A percentile compares a stretch with the other conserved stretches of the same genome.
These are phyloP conservation scores for Aspergillus luchuensis DNA, from an alignment of 2,329 filamentous ascomycete genomes.

Conservation along the genomic window DNA sequence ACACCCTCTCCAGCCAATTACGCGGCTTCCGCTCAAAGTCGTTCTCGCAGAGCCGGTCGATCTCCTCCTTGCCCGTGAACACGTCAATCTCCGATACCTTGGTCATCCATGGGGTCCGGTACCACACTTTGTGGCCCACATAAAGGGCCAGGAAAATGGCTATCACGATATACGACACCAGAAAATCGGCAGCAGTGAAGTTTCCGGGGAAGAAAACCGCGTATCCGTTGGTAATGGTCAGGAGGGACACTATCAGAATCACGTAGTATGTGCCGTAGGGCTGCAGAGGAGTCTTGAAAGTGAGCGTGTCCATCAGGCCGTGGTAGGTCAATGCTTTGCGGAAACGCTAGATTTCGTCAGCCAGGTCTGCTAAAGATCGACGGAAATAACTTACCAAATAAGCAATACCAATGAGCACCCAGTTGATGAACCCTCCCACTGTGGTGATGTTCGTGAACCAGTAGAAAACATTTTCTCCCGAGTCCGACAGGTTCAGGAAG, in stretches of 20 bases:
- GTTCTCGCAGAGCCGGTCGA: conserved; percentile 47
- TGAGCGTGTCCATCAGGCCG: conserved; percentile 46
- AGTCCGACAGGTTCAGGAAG: conserved; percentile 39
- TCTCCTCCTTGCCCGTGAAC: conserved; percentile 48
- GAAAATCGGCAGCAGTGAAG: conserved; percentile 52
- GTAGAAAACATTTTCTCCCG: conserved; percentile 41
- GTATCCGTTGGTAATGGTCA: conserved; percentile 61
- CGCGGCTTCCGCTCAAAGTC: conserved; percentile 44
- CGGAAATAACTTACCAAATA: conserved; percentile 42
- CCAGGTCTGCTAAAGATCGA: conserved; percentile 24
- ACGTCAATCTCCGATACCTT: conserved; percentile 47
- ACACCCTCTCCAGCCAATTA: conserved; percentile 47
- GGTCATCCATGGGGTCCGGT: conserved; percentile 34
- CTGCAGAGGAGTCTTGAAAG: conserved; percentile 54
- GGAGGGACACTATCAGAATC: conserved; percentile 49
- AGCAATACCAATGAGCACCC: conserved; percentile 47
- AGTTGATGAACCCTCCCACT: conserved; percentile 42
- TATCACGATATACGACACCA: conserved; percentile 58
- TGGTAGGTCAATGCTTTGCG: conserved; percentile 56
- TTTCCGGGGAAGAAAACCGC: conserved; percentile 54
- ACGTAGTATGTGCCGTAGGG: conserved; percentile 57
- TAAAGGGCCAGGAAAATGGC: conserved; percentile 52
- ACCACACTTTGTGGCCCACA: conserved; percentile 40
- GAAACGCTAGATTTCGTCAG: conserved; percentile 50
- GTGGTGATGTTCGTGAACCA: conserved; percentile 47